These are phyloP conservation scores for Poa pratensis DNA, from an alignment of 176 grass and related monocot genomes.

Conservation along the genomic window DNA sequence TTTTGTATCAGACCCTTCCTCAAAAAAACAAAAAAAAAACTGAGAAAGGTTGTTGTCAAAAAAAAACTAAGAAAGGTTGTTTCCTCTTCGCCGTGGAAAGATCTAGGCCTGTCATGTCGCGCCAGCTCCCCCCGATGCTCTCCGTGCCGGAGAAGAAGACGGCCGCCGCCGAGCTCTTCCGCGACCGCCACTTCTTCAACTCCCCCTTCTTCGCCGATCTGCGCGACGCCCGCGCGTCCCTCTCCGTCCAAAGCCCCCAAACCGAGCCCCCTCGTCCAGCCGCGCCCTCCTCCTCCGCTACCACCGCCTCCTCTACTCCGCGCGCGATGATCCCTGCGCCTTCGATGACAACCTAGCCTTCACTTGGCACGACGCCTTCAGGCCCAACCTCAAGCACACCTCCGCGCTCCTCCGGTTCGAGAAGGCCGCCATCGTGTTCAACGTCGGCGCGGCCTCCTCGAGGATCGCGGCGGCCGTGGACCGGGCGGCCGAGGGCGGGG, in stretches of 20 bases:
- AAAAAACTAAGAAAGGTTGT: not conserved
- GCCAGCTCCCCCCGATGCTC: constrained; percentile 52
- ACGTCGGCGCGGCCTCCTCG: constrained; percentile 63
- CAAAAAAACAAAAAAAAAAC: too few relatives aligned
- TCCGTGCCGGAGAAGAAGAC: constrained; percentile 85
- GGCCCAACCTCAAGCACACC: constrained; percentile 54
- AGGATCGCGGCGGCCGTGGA: constrained; percentile 57
- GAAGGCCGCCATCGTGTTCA: constrained; percentile 74
- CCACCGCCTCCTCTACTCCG: constrained; percentile 57
- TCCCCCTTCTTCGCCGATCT: constrained; percentile 51
- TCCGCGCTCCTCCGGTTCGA: constrained; percentile 62
- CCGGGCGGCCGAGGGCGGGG: constrained; percentile 48
- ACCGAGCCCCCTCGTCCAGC: constrained; percentile 39
- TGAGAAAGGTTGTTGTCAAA: too few relatives aligned
- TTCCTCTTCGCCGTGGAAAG: not conserved
- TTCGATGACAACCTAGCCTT: constrained; percentile 59
- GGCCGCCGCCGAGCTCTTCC: constrained; percentile 58
- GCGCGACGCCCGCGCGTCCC: constrained; percentile 52
- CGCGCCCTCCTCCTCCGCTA: constrained; percentile 63
- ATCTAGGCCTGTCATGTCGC: constrained; percentile 19
- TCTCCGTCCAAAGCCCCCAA: constrained; percentile 45
- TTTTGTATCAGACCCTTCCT: too few relatives aligned
- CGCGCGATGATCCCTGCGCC: constrained; percentile 57
- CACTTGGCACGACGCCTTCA: constrained; percentile 87
- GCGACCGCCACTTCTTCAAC: constrained; percentile 65